Conservation (phyloP, 2,329 filamentous ascomycete species). For the Calycina herbarum region DNA sequence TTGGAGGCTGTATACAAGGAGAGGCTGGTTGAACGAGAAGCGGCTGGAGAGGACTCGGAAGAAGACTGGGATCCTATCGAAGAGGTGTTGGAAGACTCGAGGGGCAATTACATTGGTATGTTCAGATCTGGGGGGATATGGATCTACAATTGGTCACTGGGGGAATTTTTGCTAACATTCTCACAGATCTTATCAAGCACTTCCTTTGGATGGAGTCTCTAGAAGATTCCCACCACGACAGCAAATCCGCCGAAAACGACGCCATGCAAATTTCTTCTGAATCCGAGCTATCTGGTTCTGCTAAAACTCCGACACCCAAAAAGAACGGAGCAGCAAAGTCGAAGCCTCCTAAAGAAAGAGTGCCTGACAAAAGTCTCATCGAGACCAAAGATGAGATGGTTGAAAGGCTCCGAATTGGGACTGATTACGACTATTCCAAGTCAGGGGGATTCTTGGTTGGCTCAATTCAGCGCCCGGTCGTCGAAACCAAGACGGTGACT, state of each 20-base stretch:
- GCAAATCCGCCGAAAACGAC: background rate
- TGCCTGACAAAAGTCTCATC: slow-evolving; percentile 43
- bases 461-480: slow-evolving; percentile 38
- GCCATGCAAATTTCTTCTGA: slow-evolving; percentile 4
- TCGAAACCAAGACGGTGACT: slow-evolving; percentile 39
- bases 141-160: background rate
- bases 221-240: background rate
- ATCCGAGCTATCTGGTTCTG: background rate
- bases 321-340: slow-evolving; percentile 37
- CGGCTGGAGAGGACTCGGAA: slow-evolving; percentile 34
- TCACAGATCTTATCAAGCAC: slow-evolving; percentile 32
- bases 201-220: slow-evolving; percentile 25
- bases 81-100: slow-evolving; percentile 47
- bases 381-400: slow-evolving; percentile 45
- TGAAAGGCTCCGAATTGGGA: slow-evolving; percentile 43
- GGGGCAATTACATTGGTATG: slow-evolving; percentile 40
- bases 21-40: slow-evolving; percentile 36
- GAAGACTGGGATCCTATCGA: slow-evolving; percentile 51
- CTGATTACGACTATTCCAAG: slow-evolving; percentile 39
- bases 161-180: slow-evolving; percentile 28
- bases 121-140: slow-evolving; percentile 36
- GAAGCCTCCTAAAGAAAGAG: slow-evolving; percentile 23
- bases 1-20: slow-evolving; percentile 46
- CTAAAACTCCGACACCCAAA: slow-evolving; percentile 32
- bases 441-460: slow-evolving; percentile 39